phyloP scores from a whole-genome alignment of 2,329 filamentous ascomycete genomes.

The Metarhizium anisopliae region DNA sequence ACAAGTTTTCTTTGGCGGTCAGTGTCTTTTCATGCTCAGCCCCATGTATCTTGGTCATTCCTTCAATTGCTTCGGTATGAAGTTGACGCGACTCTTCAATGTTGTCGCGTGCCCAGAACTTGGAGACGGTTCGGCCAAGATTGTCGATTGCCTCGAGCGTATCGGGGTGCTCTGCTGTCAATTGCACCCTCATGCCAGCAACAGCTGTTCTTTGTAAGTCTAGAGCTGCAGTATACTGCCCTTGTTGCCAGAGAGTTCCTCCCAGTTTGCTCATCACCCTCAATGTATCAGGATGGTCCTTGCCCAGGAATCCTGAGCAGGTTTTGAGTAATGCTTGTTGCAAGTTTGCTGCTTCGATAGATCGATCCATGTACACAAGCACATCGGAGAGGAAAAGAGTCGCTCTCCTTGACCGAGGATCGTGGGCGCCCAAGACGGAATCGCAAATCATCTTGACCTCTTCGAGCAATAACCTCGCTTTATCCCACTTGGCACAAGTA shows the following conservation, averaged over 20 bases:
- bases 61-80: background rate
- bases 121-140: background rate
- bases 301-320: background rate
- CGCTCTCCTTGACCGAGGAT: background rate
- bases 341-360: background rate
- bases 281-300: background rate
- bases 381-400: background rate
- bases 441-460: background rate
- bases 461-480: background rate
- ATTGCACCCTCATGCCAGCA: background rate
- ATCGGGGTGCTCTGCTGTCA: background rate
- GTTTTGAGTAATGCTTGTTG: background rate
- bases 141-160: background rate
- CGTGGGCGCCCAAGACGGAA: background rate
- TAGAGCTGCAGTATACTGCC: background rate
- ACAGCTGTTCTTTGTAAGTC: background rate
- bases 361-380: background rate
- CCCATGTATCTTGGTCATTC: background rate
- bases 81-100: background rate
- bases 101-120: constrained; percentile 2
- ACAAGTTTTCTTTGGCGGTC: constrained; percentile 1
- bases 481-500: background rate
- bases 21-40: background rate
- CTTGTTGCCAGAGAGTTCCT: constrained; percentile 4
- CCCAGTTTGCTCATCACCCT: constrained; percentile 1